Evolutionary conservation across 768 basidiomycete species (phyloP).

Genomic region (Lactarius deliciosus): DNA sequence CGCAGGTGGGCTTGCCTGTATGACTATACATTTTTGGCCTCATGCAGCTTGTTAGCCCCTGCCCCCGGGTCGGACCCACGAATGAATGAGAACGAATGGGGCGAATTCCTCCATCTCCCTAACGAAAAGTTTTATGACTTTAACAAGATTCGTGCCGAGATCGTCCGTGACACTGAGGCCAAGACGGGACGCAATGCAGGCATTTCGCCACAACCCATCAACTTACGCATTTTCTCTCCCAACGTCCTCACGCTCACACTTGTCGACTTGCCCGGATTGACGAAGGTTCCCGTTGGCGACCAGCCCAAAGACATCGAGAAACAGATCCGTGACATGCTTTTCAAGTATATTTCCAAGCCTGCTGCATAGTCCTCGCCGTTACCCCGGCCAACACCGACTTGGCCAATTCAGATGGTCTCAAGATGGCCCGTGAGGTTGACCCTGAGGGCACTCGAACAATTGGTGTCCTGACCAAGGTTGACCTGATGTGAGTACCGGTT

Average conservation of each 20-base stretch:
- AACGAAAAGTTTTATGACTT: slow-evolving; percentile 99
- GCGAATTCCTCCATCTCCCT: slow-evolving; percentile 95
- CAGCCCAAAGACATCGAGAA: slow-evolving; percentile 97
- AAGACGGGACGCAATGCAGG: slow-evolving; percentile 99
- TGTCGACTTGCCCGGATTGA: slow-evolving; percentile 96
- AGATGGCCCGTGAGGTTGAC: slow-evolving; percentile 95
- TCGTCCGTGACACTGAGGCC: slow-evolving; percentile 93
- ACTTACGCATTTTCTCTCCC: slow-evolving; percentile 95
- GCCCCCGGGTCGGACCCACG: slow-evolving; percentile 62
- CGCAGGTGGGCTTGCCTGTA: slow-evolving; percentile 33
- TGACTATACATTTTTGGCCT: neutral
- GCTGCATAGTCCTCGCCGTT: slow-evolving; percentile 97
- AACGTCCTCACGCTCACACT: slow-evolving; percentile 96
- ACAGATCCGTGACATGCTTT: slow-evolving; percentile 94
- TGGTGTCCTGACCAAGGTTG: slow-evolving; percentile 97
- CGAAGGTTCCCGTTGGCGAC: slow-evolving; percentile 93
- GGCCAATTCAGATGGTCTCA: slow-evolving; percentile 97
- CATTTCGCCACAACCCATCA: slow-evolving; percentile 96
- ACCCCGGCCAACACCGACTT: slow-evolving; percentile 95
- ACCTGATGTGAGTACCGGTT: slow-evolving; percentile 74
- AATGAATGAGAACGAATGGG: slow-evolving; percentile 96
- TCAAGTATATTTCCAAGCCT: slow-evolving; percentile 93
- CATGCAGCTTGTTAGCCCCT: slow-evolving; percentile 2
- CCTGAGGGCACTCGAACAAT: slow-evolving; percentile 96
- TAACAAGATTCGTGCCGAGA: slow-evolving; percentile 94